Base-by-base conservation (phyloP, 192 early-diverging fungal genomes). In the Podila epigama region DNA sequence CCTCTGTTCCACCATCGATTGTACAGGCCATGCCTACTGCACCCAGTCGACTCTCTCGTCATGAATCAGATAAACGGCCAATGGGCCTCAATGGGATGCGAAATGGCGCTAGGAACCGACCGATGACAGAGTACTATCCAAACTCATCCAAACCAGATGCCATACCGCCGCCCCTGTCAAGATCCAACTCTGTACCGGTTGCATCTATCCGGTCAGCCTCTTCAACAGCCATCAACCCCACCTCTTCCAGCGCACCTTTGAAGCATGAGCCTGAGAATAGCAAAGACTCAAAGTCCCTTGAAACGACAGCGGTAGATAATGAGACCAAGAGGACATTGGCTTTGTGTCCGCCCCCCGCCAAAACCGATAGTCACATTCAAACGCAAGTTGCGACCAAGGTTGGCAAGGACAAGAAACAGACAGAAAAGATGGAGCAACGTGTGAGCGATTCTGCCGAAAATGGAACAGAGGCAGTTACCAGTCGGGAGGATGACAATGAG, bases 151-250 rank as follows among this genome's bases (percentile, higher is more conserved):
- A 25, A 3, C 52, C 58, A 36, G 16, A 28, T 7, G 44, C 44
- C 2, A 55, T 44, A 8, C 60, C 66, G 35, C 60, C 66, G 6
- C 48, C 61, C 5, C 39, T 77, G 25, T 31, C 60, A 10, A 39
- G 73, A 54, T 77, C 73, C 31, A 68, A 77, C 56, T 77, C 73
- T 32, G 73, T 77, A 28, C 73, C 73, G 0, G 42, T 62, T 25
- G 36, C 48, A 4, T 64, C 73, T 18, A 32, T 77, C 15, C 59
- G 68, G 2, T 53, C 54, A 32, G 9, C 59, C 13, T 41, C n/a
- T n/a, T n/a, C n/a, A n/a, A n/a, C 54, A 10, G 60, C 51, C 9
- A 27, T 22, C 51, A 75, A 67, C 36, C 59, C 53, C 7, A 35
- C 35, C 10, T 11, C 44, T 27, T 25, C 41, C 9, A 66, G 60